Evolutionary conservation across 208 protist species (phyloP), one percentile per base, ranked within the genome.

Genomic region (Trypanosoma vivax): DNA sequence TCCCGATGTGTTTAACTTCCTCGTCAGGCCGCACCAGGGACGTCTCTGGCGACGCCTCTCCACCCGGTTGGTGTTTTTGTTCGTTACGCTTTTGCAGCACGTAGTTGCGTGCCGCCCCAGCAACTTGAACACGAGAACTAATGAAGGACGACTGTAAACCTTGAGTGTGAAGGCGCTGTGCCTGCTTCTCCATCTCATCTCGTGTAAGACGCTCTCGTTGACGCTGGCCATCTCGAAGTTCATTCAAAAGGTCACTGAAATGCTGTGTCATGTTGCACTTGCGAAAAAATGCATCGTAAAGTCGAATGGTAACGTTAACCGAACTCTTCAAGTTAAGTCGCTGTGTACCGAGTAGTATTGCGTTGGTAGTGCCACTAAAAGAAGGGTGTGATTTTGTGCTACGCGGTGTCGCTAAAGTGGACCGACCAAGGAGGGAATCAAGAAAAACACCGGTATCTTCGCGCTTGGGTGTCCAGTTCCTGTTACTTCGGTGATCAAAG

Each of bases 91-190:
- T 43, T 18, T 54, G 46, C 7, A 39, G 0, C 0, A 30, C 37
- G 19, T 48, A 62, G 21, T 62, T 62, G 34, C 10, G 56, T 18
- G 38, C 46, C 1, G 47, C 27, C 28, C 56, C 56, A 18, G 46
- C 43, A 34, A 40, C 56, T 16, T 38, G n/a, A 24, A 5, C 24
- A 9, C 5, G 23, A 33, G 13, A 5, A 39, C 18, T 21, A 10
- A 21, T 14, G 11, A 18, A 35, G 21, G n/a, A n/a, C 16, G 1
- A 18, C n/a, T 18, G 9, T 16, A 14, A 40, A 14, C 29, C 40
- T 14, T n/a, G 5, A 19, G 27, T 48, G 14, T 64, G 31, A 19
- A 51, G 31, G 18, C 29, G 49, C 14, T 33, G 5, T 9, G 24
- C 42, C 5, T 52, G 50, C 16, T 28, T 30, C 21, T 65, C 34